phyloP scores from a whole-genome alignment of 2,329 filamentous ascomycete genomes.

The Trichoderma cornu-damae region DNA sequence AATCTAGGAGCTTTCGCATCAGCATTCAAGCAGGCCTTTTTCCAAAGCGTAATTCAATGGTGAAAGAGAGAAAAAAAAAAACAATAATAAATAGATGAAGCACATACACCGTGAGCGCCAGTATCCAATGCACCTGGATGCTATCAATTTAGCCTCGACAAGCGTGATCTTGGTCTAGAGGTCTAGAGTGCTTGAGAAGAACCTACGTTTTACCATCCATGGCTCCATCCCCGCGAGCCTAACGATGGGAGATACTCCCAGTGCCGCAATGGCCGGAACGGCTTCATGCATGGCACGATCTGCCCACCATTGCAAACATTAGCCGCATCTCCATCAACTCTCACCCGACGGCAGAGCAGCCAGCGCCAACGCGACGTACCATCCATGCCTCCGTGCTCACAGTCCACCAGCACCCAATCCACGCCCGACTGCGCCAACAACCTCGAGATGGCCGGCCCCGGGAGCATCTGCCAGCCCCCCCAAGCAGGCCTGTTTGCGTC shows the following conservation, averaged over 20 bases:
- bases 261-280: constrained; percentile 46
- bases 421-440: constrained; percentile 56
- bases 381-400: constrained; percentile 49
- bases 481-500: constrained; percentile 45
- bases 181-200: background rate
- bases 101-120: constrained; percentile 47
- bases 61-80: too few relatives aligned
- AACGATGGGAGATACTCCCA: constrained; percentile 40
- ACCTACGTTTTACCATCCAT: constrained; percentile 43
- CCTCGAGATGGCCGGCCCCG: constrained; percentile 55
- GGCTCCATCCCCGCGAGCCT: constrained; percentile 50
- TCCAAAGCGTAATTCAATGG: background rate
- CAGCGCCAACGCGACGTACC: constrained; percentile 29
- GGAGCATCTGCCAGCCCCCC: constrained; percentile 60
- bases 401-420: constrained; percentile 61
- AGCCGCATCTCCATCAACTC: background rate
- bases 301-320: constrained; percentile 18
- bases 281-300: constrained; percentile 50
- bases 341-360: background rate
- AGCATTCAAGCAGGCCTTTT: background rate
- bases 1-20: constrained; percentile 29
- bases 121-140: constrained; percentile 43
- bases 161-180: background rate
- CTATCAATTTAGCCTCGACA: background rate
- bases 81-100: background rate